These are phyloP conservation scores for Rhodocollybia butyracea DNA, from an alignment of 768 basidiomycete genomes.

Conservation along the genomic window DNA sequence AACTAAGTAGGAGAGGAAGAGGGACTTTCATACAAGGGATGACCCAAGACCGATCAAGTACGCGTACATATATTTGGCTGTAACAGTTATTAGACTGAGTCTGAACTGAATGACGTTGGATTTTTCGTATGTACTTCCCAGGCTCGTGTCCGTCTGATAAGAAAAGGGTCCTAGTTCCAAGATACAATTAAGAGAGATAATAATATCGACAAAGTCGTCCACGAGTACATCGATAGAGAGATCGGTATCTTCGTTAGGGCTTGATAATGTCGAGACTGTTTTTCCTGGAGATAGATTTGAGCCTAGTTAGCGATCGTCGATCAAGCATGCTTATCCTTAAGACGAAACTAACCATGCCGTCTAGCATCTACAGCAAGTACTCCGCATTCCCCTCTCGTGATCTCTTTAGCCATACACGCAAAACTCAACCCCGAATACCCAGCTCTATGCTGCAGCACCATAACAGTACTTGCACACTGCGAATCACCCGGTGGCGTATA, in stretches of 20 bases:
- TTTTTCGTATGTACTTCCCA: too few species aligned
- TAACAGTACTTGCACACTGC: conserved; percentile 51
- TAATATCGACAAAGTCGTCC: conserved; percentile 67
- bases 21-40: too few species aligned
- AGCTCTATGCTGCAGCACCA: conserved; percentile 94
- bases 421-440: conserved; percentile 90
- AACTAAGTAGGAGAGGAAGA: too few species aligned
- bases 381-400: conserved; percentile 73
- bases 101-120: too few species aligned
- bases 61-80: too few species aligned
- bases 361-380: conserved; percentile 81
- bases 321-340: background rate
- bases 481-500: conserved; percentile 66
- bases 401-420: conserved; percentile 84
- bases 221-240: conserved; percentile 73
- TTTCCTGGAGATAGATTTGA: conserved; percentile 50
- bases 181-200: conserved; percentile 67
- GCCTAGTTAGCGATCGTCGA: conserved; percentile 38
- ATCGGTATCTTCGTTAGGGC: conserved; percentile 43
- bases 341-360: conserved; percentile 64
- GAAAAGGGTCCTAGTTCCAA: conserved; percentile 68
- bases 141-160: conserved; percentile 45
- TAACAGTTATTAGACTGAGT: too few species aligned
- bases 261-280: conserved; percentile 18
- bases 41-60: too few species aligned